These are phyloP conservation scores for Neurospora sp. DNA, from an alignment of 495 filamentous ascomycete species.

Conservation along the genomic window DNA sequence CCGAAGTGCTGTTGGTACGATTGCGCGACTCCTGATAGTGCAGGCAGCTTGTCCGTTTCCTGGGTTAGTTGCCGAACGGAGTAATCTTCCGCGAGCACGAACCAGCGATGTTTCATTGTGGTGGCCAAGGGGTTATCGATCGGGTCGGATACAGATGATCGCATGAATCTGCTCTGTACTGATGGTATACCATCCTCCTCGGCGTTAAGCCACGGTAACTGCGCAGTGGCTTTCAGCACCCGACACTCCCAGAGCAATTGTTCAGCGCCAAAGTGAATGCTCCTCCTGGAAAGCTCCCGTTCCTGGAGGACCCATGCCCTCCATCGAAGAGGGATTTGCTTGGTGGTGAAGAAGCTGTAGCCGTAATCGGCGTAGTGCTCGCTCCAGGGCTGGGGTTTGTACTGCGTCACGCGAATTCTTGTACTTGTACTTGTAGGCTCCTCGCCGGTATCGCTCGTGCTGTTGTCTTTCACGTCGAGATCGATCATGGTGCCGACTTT, in stretches of 20 bases:
- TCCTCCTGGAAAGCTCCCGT: slow-evolving; percentile 18
- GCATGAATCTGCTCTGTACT: background rate
- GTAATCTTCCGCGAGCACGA: slow-evolving; percentile 9
- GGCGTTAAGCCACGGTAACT: background rate
- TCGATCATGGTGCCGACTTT: background rate
- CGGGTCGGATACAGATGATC: background rate
- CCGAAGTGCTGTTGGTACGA: background rate
- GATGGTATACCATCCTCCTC: background rate
- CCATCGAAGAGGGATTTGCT: background rate
- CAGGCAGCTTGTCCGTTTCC: slow-evolving; percentile 5
- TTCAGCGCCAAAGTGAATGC: slow-evolving; percentile 14
- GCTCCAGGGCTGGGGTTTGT: background rate
- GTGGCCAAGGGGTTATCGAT: background rate
- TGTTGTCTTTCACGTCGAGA: background rate
- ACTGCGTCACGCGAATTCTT: background rate
- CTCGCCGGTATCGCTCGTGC: background rate
- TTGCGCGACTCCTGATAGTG: slow-evolving; percentile 4
- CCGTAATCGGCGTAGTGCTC: background rate
- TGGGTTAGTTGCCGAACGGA: slow-evolving; percentile 6
- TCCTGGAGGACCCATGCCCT: slow-evolving; percentile 29
- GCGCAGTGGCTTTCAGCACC: background rate
- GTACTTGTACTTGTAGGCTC: background rate
- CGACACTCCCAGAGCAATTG: slow-evolving; percentile 25
- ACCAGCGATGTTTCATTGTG: slow-evolving; percentile 7
- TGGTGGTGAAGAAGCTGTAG: background rate